Evolutionary conservation across 306 rosid species (phyloP), one percentile per base, ranked within the genome.

Genomic region (Cicer bijugum): DNA sequence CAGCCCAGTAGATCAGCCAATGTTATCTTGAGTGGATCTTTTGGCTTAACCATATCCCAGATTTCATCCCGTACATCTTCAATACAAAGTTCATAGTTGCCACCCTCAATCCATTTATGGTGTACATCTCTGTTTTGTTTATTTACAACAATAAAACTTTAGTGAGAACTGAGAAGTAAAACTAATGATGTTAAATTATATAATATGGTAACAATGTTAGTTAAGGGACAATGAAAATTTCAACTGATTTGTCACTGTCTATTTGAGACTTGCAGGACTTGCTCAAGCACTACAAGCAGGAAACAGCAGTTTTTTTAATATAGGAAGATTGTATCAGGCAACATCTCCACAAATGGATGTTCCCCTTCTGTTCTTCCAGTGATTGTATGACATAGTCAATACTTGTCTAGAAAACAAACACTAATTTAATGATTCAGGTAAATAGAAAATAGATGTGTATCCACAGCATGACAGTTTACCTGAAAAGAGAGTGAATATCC

Each of bases 11-110:
- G 83, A 84, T 95, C 99, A 1, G 87, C 83, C 82, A 84, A 84
- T 37, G 99, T 88, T 38, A 95, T 87, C 82, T 78, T 79, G 7
- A 94, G 87, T 6, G 91, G 90, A 78, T 94, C 96, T 1, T 38
- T 88, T 14, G 99, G 97, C 89, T 94, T 91, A 17, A 94, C 99
- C 99, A 94, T 94, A 70, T 94, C 97, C 97, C 97, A 94, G 37
- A 94, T 88, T 88, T 94, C 97, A 55, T 94, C 99, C 78, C 99
- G 84, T 8, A 94, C 99, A 76, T 94, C 99, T 82, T 94, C 99
- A 2, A 94, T 94, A 71, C 99, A 94, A 71, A 94, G 85, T 62
- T 94, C 99, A 35, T 94, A 94, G 95, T 91, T 94, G 64, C 99
- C 99, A 38, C 99, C 99, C 58, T 94, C 99, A 4, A 91, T 94